Evolutionary conservation across 2,329 filamentous ascomycete genomes (phyloP).

Genomic region (Fusarium robinianum): DNA sequence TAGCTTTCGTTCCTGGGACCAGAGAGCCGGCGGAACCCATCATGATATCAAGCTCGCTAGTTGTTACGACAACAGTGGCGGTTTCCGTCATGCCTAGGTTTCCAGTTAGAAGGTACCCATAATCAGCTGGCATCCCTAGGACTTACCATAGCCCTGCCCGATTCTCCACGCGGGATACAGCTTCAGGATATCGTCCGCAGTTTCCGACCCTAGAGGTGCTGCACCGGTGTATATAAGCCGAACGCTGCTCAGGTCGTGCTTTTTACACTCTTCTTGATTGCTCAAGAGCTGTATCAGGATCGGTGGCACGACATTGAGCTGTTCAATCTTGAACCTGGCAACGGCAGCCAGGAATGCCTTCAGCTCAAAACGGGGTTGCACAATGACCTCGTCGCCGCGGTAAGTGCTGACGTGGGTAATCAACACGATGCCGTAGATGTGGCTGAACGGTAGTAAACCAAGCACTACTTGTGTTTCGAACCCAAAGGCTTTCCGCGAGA

Average conservation of each 20-base stretch:
- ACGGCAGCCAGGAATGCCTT: slow-evolving; percentile 54
- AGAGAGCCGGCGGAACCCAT: slow-evolving; percentile 72
- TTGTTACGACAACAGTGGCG: slow-evolving; percentile 66
- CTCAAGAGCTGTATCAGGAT: slow-evolving; percentile 21
- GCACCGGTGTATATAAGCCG: slow-evolving; percentile 46
- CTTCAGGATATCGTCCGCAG: slow-evolving; percentile 63
- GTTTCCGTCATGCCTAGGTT: slow-evolving; percentile 71
- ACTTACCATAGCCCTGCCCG: slow-evolving; percentile 71
- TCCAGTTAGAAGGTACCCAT: not conserved
- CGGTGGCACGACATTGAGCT: slow-evolving; percentile 23
- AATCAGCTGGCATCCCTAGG: rapidly evolving
- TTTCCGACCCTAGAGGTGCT: slow-evolving; percentile 73
- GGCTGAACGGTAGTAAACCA: slow-evolving; percentile 75
- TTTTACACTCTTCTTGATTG: slow-evolving; percentile 9
- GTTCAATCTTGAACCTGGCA: slow-evolving; percentile 24
- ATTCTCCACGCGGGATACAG: slow-evolving; percentile 68
- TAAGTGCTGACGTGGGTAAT: slow-evolving; percentile 69
- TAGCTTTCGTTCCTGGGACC: slow-evolving; percentile 64
- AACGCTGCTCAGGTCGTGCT: slow-evolving; percentile 24
- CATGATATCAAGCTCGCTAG: slow-evolving; percentile 62
- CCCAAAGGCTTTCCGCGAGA: slow-evolving; percentile 41
- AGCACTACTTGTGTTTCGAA: slow-evolving; percentile 55
- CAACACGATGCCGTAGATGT: slow-evolving; percentile 79
- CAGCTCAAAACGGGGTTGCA: slow-evolving; percentile 77
- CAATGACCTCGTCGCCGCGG: slow-evolving; percentile 72